phyloP scores from a whole-genome alignment of 805 yeast genomes.

The Teunomyces atbi region DNA sequence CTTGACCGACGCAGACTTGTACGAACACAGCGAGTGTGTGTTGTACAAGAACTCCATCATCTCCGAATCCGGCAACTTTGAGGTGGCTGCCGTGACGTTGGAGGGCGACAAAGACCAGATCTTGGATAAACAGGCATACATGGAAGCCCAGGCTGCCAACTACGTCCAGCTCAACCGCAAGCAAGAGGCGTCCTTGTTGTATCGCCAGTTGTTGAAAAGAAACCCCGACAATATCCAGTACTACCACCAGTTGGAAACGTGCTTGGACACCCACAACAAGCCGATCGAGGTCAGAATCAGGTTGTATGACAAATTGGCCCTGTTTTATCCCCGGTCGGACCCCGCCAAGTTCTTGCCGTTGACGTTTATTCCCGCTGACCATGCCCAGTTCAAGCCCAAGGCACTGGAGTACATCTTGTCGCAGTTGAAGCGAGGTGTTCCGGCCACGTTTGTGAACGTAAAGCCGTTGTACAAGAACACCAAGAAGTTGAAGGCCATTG shows the following conservation, averaged over 20 bases:
- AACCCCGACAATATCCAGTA: slow-evolving; percentile 79
- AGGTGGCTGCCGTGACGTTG: slow-evolving; percentile 62
- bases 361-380: slow-evolving; percentile 59
- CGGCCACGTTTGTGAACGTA: slow-evolving; percentile 83
- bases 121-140: slow-evolving; percentile 55
- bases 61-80: slow-evolving; percentile 59
- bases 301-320: slow-evolving; percentile 63
- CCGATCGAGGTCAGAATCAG: slow-evolving; percentile 51
- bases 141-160: slow-evolving; percentile 68
- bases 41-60: slow-evolving; percentile 71
- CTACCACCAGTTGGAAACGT: slow-evolving; percentile 63
- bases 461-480: slow-evolving; percentile 68
- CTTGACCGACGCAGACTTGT: slow-evolving; percentile 60
- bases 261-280: slow-evolving; percentile 47
- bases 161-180: slow-evolving; percentile 53
- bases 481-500: slow-evolving; percentile 43
- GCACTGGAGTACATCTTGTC: slow-evolving; percentile 54
- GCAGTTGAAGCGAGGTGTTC: slow-evolving; percentile 78
- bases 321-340: slow-evolving; percentile 80
- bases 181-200: slow-evolving; percentile 66
- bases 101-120: slow-evolving; percentile 48
- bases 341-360: slow-evolving; percentile 78
- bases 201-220: slow-evolving; percentile 70
- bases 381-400: slow-evolving; percentile 44
- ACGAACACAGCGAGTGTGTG: slow-evolving; percentile 78